Evolutionary conservation across 148 eudicot species (phyloP).

Genomic region (Vaccinium myrtillus): DNA sequence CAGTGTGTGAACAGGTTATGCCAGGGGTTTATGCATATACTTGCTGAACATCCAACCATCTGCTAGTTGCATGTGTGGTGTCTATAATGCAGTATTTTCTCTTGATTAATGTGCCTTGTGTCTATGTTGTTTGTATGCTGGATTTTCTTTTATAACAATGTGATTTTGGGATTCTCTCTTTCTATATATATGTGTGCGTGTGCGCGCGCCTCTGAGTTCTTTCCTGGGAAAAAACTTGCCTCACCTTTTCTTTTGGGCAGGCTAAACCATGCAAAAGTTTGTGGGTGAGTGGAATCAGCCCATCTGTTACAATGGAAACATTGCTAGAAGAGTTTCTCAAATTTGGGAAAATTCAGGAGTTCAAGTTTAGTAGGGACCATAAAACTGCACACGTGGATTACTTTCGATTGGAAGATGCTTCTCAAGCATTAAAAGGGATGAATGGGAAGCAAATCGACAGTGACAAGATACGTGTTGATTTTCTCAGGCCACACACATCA

Average conservation of each 20-base stretch:
- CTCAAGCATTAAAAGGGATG: slow-evolving; percentile 60
- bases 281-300: slow-evolving; percentile 85
- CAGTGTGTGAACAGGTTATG: background rate
- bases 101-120: background rate
- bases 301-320: slow-evolving; percentile 62
- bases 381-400: slow-evolving; percentile 74
- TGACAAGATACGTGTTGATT: slow-evolving; percentile 77
- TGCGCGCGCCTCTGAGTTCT: too few species aligned
- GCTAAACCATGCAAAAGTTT: slow-evolving; percentile 86
- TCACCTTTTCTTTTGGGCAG: slow-evolving; percentile 30
- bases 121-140: background rate
- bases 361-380: slow-evolving; percentile 74
- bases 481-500: slow-evolving; percentile 62
- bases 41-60: slow-evolving; percentile 4
- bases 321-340: slow-evolving; percentile 66
- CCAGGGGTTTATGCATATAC: too few species aligned
- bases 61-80: background rate
- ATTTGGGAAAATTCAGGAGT: slow-evolving; percentile 79
- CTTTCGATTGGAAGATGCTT: slow-evolving; percentile 74
- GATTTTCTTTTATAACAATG: background rate
- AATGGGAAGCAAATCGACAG: slow-evolving; percentile 68
- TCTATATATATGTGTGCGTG: too few species aligned
- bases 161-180: background rate
- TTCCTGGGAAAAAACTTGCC: too few species aligned
- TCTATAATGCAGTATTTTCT: background rate